Conservation (phyloP, 345 rosid genomes). For the Crucihimalaya himalaica region DNA sequence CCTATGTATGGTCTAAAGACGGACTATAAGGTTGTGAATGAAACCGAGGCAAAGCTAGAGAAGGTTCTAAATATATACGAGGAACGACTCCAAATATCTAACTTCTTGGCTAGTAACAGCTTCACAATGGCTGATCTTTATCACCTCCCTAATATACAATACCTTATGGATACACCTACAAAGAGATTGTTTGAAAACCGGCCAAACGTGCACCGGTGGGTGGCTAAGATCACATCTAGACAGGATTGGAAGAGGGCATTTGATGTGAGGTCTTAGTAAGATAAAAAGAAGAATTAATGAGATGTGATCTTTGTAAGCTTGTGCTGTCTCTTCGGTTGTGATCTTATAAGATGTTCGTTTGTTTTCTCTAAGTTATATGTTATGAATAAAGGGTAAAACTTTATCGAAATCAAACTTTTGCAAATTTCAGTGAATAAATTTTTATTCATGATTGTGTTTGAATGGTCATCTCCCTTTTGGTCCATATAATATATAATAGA, state of each 20-base stretch:
- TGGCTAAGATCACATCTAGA: slow-evolving; percentile 49
- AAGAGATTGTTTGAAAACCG: slow-evolving; percentile 46
- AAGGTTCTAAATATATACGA: slow-evolving; percentile 60
- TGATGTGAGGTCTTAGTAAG: slow-evolving; percentile 22
- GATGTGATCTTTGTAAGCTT: too few species aligned
- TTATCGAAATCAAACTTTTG: background rate
- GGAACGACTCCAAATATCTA: slow-evolving; percentile 29
- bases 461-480: background rate
- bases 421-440: background rate
- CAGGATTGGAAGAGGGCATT: slow-evolving; percentile 65
- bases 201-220: slow-evolving; percentile 54
- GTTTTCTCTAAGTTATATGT: too few species aligned
- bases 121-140: slow-evolving; percentile 43
- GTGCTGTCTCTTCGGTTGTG: background rate
- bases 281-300: background rate
- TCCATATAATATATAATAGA: too few species aligned
- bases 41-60: slow-evolving; percentile 23
- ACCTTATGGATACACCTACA: slow-evolving; percentile 43
- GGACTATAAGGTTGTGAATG: slow-evolving; percentile 27
- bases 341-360: background rate
- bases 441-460: background rate
- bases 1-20: slow-evolving; percentile 21
- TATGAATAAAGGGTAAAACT: background rate
- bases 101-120: slow-evolving; percentile 30
- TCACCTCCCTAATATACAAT: slow-evolving; percentile 40